phyloP scores from a whole-genome alignment of 1,284 basidiomycete genomes.

The Microbotryum intermedium region DNA sequence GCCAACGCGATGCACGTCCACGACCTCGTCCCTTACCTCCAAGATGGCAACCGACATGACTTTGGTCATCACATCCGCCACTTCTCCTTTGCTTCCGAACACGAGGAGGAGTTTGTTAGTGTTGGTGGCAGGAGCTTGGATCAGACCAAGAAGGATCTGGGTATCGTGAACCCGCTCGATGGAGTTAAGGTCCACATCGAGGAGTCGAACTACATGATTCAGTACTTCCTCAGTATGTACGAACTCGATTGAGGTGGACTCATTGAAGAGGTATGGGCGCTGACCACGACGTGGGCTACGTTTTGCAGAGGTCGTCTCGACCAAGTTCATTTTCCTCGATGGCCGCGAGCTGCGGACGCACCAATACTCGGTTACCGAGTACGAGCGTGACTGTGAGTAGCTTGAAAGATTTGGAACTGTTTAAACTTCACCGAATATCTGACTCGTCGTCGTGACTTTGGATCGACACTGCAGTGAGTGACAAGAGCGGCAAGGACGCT shows the following conservation, averaged over 20 bases:
- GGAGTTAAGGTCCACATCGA: constrained; percentile 53
- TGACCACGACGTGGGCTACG: not conserved
- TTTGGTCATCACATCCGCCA: constrained; percentile 61
- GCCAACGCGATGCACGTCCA: constrained; percentile 71
- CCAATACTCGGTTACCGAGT: constrained; percentile 87
- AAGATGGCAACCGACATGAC: constrained; percentile 77
- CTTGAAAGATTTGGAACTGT: not conserved
- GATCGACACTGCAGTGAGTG: constrained; percentile 16
- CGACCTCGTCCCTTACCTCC: constrained; percentile 91
- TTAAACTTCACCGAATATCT: not conserved
- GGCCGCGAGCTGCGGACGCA: constrained; percentile 46
- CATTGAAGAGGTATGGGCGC: not conserved
- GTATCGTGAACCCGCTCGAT: constrained; percentile 75
- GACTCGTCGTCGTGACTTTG: too few species aligned
- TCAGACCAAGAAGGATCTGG: constrained; percentile 62
- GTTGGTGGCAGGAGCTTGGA: constrained; percentile 5
- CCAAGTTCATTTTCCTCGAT: constrained; percentile 74
- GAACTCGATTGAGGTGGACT: constrained; percentile 2
- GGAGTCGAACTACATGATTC: constrained; percentile 45
- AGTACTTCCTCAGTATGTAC: constrained; percentile 29
- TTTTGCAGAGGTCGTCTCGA: constrained; percentile 61
- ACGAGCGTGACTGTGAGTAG: constrained; percentile 71
- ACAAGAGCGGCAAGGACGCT: constrained; percentile 28
- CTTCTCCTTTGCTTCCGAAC: constrained; percentile 42
- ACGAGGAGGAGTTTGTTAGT: constrained; percentile 35